Evolutionary conservation across 1,284 basidiomycete species (phyloP), one percentile per base, ranked within the genome.

Genomic region (Takashimella tepidaria): DNA sequence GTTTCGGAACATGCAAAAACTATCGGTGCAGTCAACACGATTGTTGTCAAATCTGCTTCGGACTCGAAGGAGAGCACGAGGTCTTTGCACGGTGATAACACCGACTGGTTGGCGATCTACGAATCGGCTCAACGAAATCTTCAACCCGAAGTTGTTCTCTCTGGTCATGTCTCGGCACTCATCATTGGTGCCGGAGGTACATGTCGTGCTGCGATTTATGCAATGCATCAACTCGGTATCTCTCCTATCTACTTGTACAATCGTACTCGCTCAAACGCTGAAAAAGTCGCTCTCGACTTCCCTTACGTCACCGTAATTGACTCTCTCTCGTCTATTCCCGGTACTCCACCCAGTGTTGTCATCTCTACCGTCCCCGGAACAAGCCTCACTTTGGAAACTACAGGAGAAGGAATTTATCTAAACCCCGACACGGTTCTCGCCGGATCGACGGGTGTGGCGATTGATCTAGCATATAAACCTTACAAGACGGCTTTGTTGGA

Each of bases 131-230:
- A 55, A 40, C 56, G 58, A 46, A 70, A 72, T 53, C 79, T 78
- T 31, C 49, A 62, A 22, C 57, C 69, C 27, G 57, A 44, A 16
- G 50, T 37, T 6, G 53, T 62, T 23, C 44, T 44, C 21, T 19
- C 66, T 76, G 26, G 51, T 20, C 61, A 72, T 3, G 66, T 62
- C 13, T 79, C 83, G 0, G 86, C 81, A 10, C 79, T 97, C 48
- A 84, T 97, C 53, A 88, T 97, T 58, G 92, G 92, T 2, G 92
- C 91, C 0, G 92, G 92, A 5, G 92, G 92, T 1, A 96, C 92
- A 0, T 86, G 89, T 21, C 86, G 92, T 25, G 92, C 92, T 0
- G 92, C 92, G 0, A 84, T 97, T 56, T 95, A 91, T 69, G 90
- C 92, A 1, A 76, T 96, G 49, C 81, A 87, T 62, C 76, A 81